These are phyloP conservation scores for Kernera saxatilis DNA, from an alignment of 345 rosid species.

Conservation along the genomic window DNA sequence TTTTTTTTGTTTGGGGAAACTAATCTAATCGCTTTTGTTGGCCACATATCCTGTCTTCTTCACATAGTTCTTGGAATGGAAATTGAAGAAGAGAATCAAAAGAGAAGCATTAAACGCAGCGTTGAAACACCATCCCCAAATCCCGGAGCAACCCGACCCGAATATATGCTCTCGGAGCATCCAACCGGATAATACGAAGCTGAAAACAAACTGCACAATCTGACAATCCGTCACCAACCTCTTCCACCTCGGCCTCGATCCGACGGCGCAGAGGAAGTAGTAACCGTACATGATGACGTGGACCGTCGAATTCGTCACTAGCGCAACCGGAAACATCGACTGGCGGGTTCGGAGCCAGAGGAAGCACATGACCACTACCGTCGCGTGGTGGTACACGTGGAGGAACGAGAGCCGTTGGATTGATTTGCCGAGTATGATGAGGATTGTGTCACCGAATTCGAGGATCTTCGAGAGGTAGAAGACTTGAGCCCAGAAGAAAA, in stretches of 20 bases:
- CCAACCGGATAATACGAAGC: conserved; percentile 43
- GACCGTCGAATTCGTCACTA: conserved; percentile 50
- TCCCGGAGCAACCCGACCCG: conserved; percentile 61
- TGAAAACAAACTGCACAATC: conserved; percentile 67
- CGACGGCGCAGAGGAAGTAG: conserved; percentile 54
- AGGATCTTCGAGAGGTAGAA: conserved; percentile 66
- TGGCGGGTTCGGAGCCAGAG: conserved; percentile 52
- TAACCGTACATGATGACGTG: conserved; percentile 73
- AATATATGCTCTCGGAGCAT: conserved; percentile 48
- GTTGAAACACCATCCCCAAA: conserved; percentile 64
- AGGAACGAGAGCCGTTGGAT: conserved; percentile 62
- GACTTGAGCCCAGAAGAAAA: conserved; percentile 71
- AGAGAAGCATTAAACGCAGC: conserved; percentile 61
- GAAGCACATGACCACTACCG: conserved; percentile 70
- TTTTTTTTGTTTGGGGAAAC: neutral
- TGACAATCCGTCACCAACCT: conserved; percentile 66
- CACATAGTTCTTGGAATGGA: conserved; percentile 50
- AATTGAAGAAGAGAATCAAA: conserved; percentile 55
- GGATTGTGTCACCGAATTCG: conserved; percentile 53
- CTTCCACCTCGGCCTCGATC: conserved; percentile 69
- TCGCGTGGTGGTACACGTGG: conserved; percentile 82
- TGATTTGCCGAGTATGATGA: conserved; percentile 50
- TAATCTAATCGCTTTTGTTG: neutral
- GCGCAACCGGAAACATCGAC: conserved; percentile 56
- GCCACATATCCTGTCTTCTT: neutral